Percentiles rank a stretch among this genome's conserved stretches.
These are phyloP conservation scores for Setaria viridis DNA, from an alignment of 202 grass and related monocot genomes.

Conservation along the genomic window DNA sequence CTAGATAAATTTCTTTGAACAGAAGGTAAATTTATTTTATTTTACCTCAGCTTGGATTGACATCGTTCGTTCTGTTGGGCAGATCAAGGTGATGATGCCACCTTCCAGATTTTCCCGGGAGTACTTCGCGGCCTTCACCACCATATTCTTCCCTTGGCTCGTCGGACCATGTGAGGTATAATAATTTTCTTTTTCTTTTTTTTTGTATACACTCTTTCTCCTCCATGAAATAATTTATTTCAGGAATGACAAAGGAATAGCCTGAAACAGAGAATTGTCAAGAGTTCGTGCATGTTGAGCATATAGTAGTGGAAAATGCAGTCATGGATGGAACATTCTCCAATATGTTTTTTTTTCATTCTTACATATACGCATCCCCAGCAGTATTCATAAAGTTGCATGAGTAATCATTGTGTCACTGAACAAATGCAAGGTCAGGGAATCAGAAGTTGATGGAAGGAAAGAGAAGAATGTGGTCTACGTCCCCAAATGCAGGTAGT, in stretches of 20 bases:
- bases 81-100: slow-evolving; percentile 89
- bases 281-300: slow-evolving; percentile 15
- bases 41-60: slow-evolving; percentile 36
- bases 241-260: slow-evolving; percentile 21
- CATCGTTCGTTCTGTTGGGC: slow-evolving; percentile 6
- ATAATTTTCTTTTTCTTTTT: background rate
- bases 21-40: background rate
- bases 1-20: background rate
- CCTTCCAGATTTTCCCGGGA: slow-evolving; percentile 80
- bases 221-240: slow-evolving; percentile 17
- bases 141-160: slow-evolving; percentile 95
- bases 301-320: slow-evolving; percentile 39
- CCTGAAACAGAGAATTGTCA: slow-evolving; percentile 28
- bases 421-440: slow-evolving; percentile 68
- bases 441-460: slow-evolving; percentile 82
- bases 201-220: slow-evolving; percentile 9
- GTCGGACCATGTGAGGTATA: slow-evolving; percentile 91
- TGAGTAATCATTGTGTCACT: slow-evolving; percentile 61
- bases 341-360: background rate
- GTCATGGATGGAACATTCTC: slow-evolving; percentile 47
- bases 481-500: slow-evolving; percentile 96
- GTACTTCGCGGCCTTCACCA: slow-evolving; percentile 79
- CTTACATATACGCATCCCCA: background rate
- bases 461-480: slow-evolving; percentile 96
- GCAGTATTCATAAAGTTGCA: slow-evolving; percentile 31